Conservation (phyloP, 1,284 basidiomycete species). For the Cryptococcus floricola region DNA sequence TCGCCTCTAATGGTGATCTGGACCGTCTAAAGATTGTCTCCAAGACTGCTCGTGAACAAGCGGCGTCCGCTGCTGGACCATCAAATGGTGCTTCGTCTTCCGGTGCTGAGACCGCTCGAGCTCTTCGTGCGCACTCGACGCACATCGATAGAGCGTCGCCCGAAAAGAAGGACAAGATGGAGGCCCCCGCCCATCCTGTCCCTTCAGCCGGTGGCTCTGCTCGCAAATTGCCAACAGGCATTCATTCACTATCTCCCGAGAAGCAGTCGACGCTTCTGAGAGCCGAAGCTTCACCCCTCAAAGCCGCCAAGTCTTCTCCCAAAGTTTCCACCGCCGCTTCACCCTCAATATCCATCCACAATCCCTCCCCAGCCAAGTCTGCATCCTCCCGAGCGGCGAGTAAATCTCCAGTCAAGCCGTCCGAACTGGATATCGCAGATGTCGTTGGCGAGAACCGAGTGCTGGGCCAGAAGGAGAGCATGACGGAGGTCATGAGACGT, state of each 20-base stretch:
- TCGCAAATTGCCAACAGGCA: background rate
- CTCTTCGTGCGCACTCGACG: background rate
- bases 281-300: background rate
- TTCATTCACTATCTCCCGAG: background rate
- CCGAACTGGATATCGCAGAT: conserved; percentile 1
- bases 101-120: background rate
- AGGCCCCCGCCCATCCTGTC: background rate
- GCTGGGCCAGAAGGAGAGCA: conserved; percentile 4
- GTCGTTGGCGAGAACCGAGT: conserved; percentile 6
- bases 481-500: conserved; percentile 28
- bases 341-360: background rate
- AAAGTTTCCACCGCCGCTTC: background rate
- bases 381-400: background rate
- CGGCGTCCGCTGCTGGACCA: too few species aligned
- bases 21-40: too few species aligned
- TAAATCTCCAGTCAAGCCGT: background rate
- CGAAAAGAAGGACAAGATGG: background rate
- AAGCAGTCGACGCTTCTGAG: background rate
- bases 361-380: background rate
- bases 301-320: background rate
- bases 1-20: too few species aligned
- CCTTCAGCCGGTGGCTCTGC: background rate
- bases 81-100: too few species aligned
- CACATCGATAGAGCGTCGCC: background rate
- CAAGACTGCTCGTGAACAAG: too few species aligned